These are phyloP conservation scores for Thecamonas trahens DNA, from an alignment of 78 protist species.

Conservation along the genomic window DNA sequence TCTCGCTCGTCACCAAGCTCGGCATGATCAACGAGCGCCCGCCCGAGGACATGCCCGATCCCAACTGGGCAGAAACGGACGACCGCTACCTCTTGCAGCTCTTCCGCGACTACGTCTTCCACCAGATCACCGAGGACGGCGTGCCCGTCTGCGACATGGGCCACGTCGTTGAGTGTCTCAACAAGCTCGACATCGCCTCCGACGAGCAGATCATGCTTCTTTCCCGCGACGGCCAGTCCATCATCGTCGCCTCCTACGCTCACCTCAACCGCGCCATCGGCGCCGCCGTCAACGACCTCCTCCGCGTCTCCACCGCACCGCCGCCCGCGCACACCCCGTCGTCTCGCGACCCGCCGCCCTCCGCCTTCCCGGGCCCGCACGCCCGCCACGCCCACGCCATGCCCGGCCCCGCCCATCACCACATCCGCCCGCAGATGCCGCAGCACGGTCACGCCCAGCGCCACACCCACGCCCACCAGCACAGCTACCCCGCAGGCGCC, in stretches of 20 bases:
- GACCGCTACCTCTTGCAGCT: constrained; percentile 63
- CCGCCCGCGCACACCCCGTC: no score
- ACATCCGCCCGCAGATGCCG: no score
- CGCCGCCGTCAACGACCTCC: no score
- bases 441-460: no score
- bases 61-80: constrained; percentile 75
- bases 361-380: no score
- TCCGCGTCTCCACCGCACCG: no score
- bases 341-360: no score
- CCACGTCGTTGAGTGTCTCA: constrained; percentile 69
- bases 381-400: no score
- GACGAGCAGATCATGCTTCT: constrained; percentile 47
- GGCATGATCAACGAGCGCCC: constrained; percentile 65
- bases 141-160: constrained; percentile 53
- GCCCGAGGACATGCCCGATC: constrained; percentile 17
- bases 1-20: constrained; percentile 54
- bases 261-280: constrained; percentile 67
- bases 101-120: constrained; percentile 76
- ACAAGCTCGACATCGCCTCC: constrained; percentile 73
- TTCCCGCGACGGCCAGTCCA: constrained; percentile 64
- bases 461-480: no score
- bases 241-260: constrained; percentile 61
- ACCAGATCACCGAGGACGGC: constrained; percentile 66
- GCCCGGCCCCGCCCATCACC: no score
- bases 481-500: no score